These are phyloP conservation scores for Gossypium lobatum DNA, from an alignment of 441 rosid genomes.

Conservation along the genomic window DNA sequence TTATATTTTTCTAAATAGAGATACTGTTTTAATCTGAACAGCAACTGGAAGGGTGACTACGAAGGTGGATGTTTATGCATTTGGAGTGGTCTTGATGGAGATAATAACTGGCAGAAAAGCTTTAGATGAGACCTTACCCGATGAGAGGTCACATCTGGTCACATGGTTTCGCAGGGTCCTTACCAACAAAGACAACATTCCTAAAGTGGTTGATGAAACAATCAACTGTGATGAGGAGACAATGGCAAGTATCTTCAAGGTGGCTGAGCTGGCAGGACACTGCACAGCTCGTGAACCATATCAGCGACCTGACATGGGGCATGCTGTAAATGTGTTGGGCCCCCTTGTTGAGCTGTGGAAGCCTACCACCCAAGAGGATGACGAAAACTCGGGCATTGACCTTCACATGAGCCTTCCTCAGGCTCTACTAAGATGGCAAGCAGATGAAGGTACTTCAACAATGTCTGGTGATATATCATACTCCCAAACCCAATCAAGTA, in stretches of 20 bases:
- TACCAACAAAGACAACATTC: constrained; percentile 47
- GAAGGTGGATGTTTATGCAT: constrained; percentile 64
- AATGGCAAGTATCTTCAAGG: constrained; percentile 43
- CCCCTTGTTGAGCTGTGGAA: constrained; percentile 69
- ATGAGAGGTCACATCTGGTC: constrained; percentile 53
- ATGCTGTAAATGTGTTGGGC: constrained; percentile 55
- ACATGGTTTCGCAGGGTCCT: constrained; percentile 60
- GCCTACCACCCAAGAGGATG: constrained; percentile 45
- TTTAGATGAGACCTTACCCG: constrained; percentile 54
- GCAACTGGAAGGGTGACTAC: constrained; percentile 78
- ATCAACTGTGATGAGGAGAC: constrained; percentile 45
- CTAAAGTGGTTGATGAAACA: constrained; percentile 38
- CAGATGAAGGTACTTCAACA: constrained; percentile 49
- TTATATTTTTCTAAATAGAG: neutral
- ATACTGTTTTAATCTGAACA: constrained; percentile 17
- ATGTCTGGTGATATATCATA: constrained; percentile 31
- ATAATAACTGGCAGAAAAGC: constrained; percentile 60
- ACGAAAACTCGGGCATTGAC: constrained; percentile 41
- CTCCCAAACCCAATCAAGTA: constrained; percentile 49
- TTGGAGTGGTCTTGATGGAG: constrained; percentile 69
- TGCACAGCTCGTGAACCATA: constrained; percentile 64
- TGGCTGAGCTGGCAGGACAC: constrained; percentile 64
- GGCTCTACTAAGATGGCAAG: constrained; percentile 60
- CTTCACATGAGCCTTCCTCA: constrained; percentile 57
- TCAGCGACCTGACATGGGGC: constrained; percentile 76